A percentile compares a stretch with the other conserved stretches of the same genome.
phyloP scores from a whole-genome alignment of 2,329 filamentous ascomycete genomes.

The Pyrenophora tritici-repentis region DNA sequence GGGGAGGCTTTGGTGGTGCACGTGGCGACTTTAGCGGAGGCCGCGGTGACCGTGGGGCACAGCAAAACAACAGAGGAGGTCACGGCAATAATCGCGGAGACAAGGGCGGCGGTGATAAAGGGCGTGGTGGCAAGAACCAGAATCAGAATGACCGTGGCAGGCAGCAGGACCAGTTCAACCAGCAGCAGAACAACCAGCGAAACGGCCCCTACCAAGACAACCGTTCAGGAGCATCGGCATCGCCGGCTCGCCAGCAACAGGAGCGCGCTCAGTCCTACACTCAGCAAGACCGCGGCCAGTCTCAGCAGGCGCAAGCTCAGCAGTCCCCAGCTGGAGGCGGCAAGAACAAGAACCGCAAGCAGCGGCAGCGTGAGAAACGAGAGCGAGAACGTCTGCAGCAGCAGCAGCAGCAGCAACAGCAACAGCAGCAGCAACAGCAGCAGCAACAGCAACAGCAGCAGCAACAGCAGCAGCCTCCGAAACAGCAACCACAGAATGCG shows the following conservation, averaged over 20 bases:
- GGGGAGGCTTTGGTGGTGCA: slow-evolving; percentile 16
- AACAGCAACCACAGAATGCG: slow-evolving; percentile 19
- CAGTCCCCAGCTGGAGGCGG: slow-evolving; percentile 30
- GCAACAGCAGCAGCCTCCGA: slow-evolving; percentile 16
- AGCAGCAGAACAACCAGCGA: slow-evolving; percentile 18
- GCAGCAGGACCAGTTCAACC: slow-evolving; percentile 23
- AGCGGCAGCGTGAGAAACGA: slow-evolving; percentile 35
- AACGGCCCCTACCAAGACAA: slow-evolving; percentile 31
- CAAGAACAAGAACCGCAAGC: slow-evolving; percentile 41
- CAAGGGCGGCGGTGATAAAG: slow-evolving; percentile 22
- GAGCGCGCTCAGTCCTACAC: slow-evolving; percentile 30
- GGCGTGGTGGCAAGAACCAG: slow-evolving; percentile 34
- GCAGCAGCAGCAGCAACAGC: slow-evolving; percentile 20
- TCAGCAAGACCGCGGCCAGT: slow-evolving; percentile 3
- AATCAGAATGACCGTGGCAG: slow-evolving; percentile 30
- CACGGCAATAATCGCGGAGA: slow-evolving; percentile 26
- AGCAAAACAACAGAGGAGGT: slow-evolving; percentile 32
- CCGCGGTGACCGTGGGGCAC: slow-evolving; percentile 31
- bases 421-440: slow-evolving; percentile 19
- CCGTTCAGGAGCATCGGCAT: slow-evolving; percentile 26
- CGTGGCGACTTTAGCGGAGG: slow-evolving; percentile 19
- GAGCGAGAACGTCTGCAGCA: slow-evolving; percentile 25
- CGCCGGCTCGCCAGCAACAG: slow-evolving; percentile 28
- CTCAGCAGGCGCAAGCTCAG: slow-evolving; percentile 11
- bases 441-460: slow-evolving; percentile 17